Evolutionary conservation across 2,329 filamentous ascomycete genomes (phyloP), one percentile per base, ranked within the genome.

Genomic region (Malbranchea cinnamomea): DNA sequence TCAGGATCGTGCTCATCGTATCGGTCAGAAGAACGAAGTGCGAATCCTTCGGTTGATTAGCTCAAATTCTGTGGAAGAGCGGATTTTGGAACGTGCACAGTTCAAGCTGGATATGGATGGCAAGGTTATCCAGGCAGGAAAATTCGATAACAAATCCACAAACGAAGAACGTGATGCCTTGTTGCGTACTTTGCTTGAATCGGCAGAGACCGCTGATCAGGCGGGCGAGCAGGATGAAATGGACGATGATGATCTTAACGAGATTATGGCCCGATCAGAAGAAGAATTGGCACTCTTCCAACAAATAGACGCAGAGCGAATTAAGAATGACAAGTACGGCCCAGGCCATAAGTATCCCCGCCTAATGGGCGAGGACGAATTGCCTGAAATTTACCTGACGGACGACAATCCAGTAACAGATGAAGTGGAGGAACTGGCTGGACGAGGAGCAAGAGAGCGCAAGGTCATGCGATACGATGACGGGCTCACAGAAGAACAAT

Each of bases 91-190:
- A 54, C 79, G 87, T 52, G 89, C 89, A 2, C 79, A 93, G 43
- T 98, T 79, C 70, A 98, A 98, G 68, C 71, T 98, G 41, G 87
- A 95, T 54, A 94, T 98, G 79, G 89, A 98, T 50, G 87, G 89
- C 62, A 98, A 98, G 58, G 85, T 98, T 50, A 98, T 98, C 44
- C 89, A 98, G 53, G 89, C 89, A 36, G 89, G 89, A 74, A 91
- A 92, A 52, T 98, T 98, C 61, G 89, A 98, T 46, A 95, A 98
- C 63, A 98, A 95, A 52, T 98, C 89, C 2, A 95, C 89, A 1
- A 89, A 94, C 53, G 92, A 92, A 32, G 89, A 98, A 57, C 82
- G 89, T 66, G 89, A 98, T 49, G 87, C 89, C 24, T 87, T 98
- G 72, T 65, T 98, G 43, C 76, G 89, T 46, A 91, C 91, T 28